These are phyloP conservation scores for Rhytidiadelphus loreus DNA, from an alignment of 225 moss, liverwort and hornwort species.

Conservation along the genomic window DNA sequence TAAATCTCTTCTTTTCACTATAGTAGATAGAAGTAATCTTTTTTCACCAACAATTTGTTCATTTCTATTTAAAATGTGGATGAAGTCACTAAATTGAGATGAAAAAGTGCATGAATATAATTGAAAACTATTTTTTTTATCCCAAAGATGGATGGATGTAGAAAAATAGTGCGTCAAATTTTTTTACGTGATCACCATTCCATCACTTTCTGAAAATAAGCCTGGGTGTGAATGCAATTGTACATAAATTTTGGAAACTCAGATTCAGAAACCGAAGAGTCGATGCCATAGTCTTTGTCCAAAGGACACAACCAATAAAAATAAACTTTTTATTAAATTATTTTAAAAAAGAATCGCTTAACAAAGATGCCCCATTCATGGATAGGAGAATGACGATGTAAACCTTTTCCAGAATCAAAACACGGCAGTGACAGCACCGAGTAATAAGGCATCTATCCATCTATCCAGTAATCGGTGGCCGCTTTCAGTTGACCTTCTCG, in stretches of 20 bases:
- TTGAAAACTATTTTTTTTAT: fast-evolving
- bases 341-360: not conserved
- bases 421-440: not conserved
- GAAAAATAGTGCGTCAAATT: not conserved
- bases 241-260: not conserved
- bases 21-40: not conserved
- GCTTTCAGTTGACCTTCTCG: not conserved
- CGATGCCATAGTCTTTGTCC: fast-evolving
- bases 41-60: too few relatives aligned
- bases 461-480: not conserved
- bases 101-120: not conserved
- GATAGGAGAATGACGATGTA: not conserved
- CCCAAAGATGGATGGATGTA: too few relatives aligned
- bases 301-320: not conserved
- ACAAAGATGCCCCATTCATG: not conserved
- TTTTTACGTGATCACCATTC: fast-evolving
- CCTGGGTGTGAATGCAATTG: fast-evolving
- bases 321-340: not conserved
- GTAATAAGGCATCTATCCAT: not conserved
- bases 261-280: not conserved
- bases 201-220: fast-evolving
- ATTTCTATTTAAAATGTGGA: not conserved
- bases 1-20: too few relatives aligned
- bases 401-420: not conserved
- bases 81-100: not conserved